Evolutionary conservation across 192 early-diverging fungal genomes (phyloP).

Genomic region (Coemansia sp.): DNA sequence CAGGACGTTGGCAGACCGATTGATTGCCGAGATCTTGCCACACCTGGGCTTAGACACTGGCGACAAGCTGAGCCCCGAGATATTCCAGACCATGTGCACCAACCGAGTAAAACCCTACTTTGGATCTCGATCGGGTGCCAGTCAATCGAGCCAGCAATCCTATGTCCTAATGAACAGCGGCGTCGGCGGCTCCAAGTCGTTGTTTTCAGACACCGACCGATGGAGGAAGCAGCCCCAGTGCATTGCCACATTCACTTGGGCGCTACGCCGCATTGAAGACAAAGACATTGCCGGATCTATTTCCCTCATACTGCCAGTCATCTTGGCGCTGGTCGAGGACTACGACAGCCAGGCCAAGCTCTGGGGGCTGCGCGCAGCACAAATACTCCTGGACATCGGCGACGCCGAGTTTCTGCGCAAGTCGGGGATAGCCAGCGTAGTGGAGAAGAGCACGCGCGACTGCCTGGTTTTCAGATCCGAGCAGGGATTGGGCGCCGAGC

Average conservation of each 20-base stretch:
- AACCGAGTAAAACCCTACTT: conserved; percentile 35
- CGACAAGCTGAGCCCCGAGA: background rate
- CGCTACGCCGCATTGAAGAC: conserved; percentile 9
- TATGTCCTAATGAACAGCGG: conserved; percentile 9
- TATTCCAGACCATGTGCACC: conserved; percentile 14
- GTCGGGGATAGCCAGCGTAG: conserved; percentile 32
- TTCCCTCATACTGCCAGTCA: conserved; percentile 32
- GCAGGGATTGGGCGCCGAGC: conserved; percentile 4
- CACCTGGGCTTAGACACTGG: background rate
- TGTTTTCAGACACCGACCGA: conserved; percentile 3
- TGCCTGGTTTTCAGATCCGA: conserved; percentile 30
- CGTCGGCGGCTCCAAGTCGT: background rate
- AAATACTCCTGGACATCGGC: conserved; percentile 1
- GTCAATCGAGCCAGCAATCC: background rate
- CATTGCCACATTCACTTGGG: conserved; percentile 35
- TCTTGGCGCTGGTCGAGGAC: conserved; percentile 36
- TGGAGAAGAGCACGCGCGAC: conserved; percentile 17
- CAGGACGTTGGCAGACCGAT: conserved; percentile 5
- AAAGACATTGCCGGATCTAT: conserved; percentile 7
- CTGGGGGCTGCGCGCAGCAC: conserved; percentile 21
- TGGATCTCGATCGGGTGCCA: conserved; percentile 2
- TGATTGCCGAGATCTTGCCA: conserved; percentile 8
- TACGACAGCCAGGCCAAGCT: conserved; percentile 23
- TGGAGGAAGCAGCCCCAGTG: conserved; percentile 31
- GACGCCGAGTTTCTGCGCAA: conserved; percentile 24